A percentile compares a stretch with the other conserved stretches of the same genome.
Conservation (phyloP, 75 land plant genomes). For the Ceratopteris richardii region DNA sequence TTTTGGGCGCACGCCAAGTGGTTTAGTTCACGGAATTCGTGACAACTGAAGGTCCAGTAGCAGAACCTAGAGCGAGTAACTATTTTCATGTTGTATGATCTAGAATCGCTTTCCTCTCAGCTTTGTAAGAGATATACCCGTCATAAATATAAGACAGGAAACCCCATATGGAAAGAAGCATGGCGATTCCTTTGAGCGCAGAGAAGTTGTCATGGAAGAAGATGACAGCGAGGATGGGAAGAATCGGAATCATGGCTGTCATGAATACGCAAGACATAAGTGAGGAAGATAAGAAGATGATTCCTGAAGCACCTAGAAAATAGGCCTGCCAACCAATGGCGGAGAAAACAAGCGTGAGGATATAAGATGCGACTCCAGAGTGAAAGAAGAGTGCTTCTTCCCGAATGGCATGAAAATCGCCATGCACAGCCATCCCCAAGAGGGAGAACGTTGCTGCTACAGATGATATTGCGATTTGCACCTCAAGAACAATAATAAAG, state of each 20-base stretch:
- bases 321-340: slow-evolving; percentile 41
- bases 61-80: too few species aligned
- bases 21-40: too few species aligned
- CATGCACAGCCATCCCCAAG: slow-evolving; percentile 15
- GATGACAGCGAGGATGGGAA: slow-evolving; percentile 28
- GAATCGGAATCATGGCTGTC: slow-evolving; percentile 32
- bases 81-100: too few species aligned
- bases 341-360: slow-evolving; percentile 22
- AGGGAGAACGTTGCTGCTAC: slow-evolving; percentile 11
- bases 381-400: slow-evolving; percentile 32
- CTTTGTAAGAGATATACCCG: background rate
- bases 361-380: slow-evolving; percentile 34
- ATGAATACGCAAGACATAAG: slow-evolving; percentile 30
- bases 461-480: slow-evolving; percentile 11
- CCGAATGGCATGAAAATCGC: slow-evolving; percentile 22
- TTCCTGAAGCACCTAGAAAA: slow-evolving; percentile 39
- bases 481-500: slow-evolving; percentile 11
- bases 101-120: too few species aligned
- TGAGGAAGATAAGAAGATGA: slow-evolving; percentile 33
- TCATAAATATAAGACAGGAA: slow-evolving; percentile 32
- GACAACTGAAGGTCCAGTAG: too few species aligned
- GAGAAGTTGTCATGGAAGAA: slow-evolving; percentile 32
- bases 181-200: slow-evolving; percentile 25
- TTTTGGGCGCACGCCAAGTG: too few species aligned
- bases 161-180: slow-evolving; percentile 33